These are phyloP conservation scores for Neofusicoccum umdonicola DNA, from an alignment of 2,329 filamentous ascomycete species.

Conservation along the genomic window DNA sequence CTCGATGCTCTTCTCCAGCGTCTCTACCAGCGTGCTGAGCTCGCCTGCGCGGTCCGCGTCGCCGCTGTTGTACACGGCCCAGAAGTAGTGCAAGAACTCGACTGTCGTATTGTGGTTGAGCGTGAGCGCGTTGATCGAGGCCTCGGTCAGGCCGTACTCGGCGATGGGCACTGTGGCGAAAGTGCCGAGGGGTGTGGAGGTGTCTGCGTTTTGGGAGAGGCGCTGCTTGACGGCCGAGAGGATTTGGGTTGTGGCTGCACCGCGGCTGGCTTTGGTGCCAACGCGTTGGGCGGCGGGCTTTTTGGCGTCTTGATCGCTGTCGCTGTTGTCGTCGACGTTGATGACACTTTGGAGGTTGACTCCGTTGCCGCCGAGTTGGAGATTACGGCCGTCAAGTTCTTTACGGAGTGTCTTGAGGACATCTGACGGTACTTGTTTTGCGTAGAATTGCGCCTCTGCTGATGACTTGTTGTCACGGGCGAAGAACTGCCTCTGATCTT, in stretches of 20 bases:
- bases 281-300: conserved; percentile 55
- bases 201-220: conserved; percentile 54
- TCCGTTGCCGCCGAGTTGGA: conserved; percentile 28
- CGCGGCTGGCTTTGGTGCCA: conserved; percentile 67
- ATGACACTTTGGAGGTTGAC: conserved; percentile 61
- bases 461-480: conserved; percentile 50
- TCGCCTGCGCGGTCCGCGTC: conserved; percentile 78
- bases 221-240: conserved; percentile 63
- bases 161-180: conserved; percentile 30
- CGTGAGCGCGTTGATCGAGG: conserved; percentile 60
- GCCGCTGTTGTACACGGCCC: conserved; percentile 85
- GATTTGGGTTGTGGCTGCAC: conserved; percentile 64
- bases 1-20: conserved; percentile 71
- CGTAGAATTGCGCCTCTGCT: conserved; percentile 57
- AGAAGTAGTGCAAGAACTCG: conserved; percentile 97
- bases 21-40: conserved; percentile 77
- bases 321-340: conserved; percentile 66
- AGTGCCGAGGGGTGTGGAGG: conserved; percentile 24
- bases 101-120: conserved; percentile 88
- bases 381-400: conserved; percentile 54
- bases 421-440: conserved; percentile 66
- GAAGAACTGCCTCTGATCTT: conserved; percentile 83
- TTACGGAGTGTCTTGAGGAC: conserved; percentile 64
- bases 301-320: conserved; percentile 58
- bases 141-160: conserved; percentile 34